Evolutionary conservation across 768 basidiomycete species (phyloP), one percentile per base, ranked within the genome.

Genomic region (Serendipita sp.): DNA sequence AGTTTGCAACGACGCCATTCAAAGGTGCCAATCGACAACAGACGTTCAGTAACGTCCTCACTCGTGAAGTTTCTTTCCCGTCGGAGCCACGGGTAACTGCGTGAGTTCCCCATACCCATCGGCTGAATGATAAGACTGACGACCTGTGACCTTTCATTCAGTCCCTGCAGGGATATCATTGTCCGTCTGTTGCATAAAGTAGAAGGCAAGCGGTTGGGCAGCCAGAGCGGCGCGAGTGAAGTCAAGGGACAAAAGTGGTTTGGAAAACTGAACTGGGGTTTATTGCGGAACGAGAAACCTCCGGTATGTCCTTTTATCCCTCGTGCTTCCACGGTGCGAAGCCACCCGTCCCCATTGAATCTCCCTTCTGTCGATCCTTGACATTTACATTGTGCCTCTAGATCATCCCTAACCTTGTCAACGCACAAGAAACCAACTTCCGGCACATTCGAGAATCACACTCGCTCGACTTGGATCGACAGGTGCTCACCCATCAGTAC

Each of bases 161-260:
- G 93, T 68, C 82, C 87, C 23, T 85, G 88, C 73, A 96, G 93
- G 74, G 91, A 94, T 67, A 83, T 89, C 72, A 80, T 99, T 67
- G 80, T 78, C 37, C 89, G 92, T 68, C 73, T 98, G 63, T 76
- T 99, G 70, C 88, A 90, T 80, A 99, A 99, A 77, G 85, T 88
- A 69, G 96, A 99, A 74, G 78, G 81, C 71, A 85, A 82, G 64
- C 81, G 96, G 66, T 74, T 98, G 43, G 96, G 96, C 50, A 91
- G 91, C 74, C 85, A 82, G 75, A 91, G 85, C 69, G 96, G 96
- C 31, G 96, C 96, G 64, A 95, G 92, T 72, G 96, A 99, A 75
- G 93, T 99, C 70, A 99, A 98, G 77, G 86, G 89, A 65, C 96
- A 98, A 81, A 93, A 91, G 73, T 99, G 96, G 96, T 99, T 99